phyloP scores from a whole-genome alignment of 305 asterid genomes.

The Fraxinus angustifolia region DNA sequence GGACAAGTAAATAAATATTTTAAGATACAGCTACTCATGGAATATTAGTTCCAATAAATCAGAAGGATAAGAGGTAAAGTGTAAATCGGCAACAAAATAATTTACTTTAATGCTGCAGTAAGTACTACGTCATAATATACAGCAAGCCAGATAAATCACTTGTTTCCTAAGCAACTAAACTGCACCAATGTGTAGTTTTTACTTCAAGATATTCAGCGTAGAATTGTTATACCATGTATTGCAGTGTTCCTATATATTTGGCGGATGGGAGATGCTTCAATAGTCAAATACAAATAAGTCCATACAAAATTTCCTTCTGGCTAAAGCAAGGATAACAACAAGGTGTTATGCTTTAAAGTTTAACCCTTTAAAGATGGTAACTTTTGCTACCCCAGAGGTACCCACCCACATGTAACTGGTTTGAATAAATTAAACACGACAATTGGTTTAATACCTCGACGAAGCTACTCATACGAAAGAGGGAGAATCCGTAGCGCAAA shows the following conservation, averaged over 20 bases:
- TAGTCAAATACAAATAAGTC: not conserved
- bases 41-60: not conserved
- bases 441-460: slow-evolving; percentile 49
- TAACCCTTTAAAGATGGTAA: not conserved
- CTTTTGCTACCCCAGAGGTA: not conserved
- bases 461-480: slow-evolving; percentile 60
- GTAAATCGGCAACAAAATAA: not conserved
- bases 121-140: slow-evolving; percentile 3
- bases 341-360: not conserved
- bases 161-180: not conserved
- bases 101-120: slow-evolving; percentile 9
- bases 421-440: not conserved
- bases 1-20: not conserved
- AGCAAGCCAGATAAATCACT: not conserved
- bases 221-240: not conserved
- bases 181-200: not conserved
- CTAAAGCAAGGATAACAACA: not conserved
- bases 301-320: not conserved
- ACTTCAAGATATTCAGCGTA: not conserved
- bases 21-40: not conserved
- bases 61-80: not conserved
- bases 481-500: slow-evolving; percentile 71
- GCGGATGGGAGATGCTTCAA: not conserved
- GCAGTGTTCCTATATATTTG: not conserved
- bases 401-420: not conserved